These are phyloP conservation scores for Chaetoceros tenuissimus DNA, from an alignment of 108 stramenopile genomes.

Conservation along the genomic window DNA sequence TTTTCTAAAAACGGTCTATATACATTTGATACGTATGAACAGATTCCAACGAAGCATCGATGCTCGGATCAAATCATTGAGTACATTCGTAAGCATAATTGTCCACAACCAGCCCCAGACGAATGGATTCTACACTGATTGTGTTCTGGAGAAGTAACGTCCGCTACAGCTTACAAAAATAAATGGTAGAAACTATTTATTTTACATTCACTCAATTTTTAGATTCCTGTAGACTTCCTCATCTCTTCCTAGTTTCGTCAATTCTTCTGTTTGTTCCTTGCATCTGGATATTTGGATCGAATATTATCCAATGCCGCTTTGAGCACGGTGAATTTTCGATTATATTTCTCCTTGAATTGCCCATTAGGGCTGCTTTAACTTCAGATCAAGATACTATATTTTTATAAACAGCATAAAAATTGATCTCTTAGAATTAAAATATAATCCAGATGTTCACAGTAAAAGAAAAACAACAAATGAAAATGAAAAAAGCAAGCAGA, in stretches of 20 bases:
- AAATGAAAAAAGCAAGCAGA: not conserved
- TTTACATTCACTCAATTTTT: too few species aligned
- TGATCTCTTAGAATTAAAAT: constrained; percentile 74
- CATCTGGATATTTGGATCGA: constrained; percentile 63
- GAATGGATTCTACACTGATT: too few species aligned
- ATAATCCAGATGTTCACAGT: constrained; percentile 50
- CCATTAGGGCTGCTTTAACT: constrained; percentile 58
- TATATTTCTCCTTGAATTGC: constrained; percentile 61
- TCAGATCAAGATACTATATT: constrained; percentile 63
- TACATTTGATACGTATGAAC: too few species aligned
- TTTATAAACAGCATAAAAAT: constrained; percentile 72
- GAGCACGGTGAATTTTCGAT: constrained; percentile 44
- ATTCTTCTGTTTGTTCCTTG: constrained; percentile 66
- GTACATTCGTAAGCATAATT: too few species aligned
- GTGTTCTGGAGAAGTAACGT: too few species aligned
- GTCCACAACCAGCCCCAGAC: too few species aligned
- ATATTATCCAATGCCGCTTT: constrained; percentile 67
- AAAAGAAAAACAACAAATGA: not conserved
- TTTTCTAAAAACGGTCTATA: too few species aligned
- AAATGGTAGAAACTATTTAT: too few species aligned
- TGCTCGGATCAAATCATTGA: too few species aligned
- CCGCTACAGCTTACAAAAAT: too few species aligned
- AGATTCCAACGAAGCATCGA: too few species aligned
- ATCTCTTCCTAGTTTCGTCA: not conserved
- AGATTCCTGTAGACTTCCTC: too few species aligned